Evolutionary conservation across 2,329 filamentous ascomycete species (phyloP).

Genomic region (Tolypocladium paradoxum): DNA sequence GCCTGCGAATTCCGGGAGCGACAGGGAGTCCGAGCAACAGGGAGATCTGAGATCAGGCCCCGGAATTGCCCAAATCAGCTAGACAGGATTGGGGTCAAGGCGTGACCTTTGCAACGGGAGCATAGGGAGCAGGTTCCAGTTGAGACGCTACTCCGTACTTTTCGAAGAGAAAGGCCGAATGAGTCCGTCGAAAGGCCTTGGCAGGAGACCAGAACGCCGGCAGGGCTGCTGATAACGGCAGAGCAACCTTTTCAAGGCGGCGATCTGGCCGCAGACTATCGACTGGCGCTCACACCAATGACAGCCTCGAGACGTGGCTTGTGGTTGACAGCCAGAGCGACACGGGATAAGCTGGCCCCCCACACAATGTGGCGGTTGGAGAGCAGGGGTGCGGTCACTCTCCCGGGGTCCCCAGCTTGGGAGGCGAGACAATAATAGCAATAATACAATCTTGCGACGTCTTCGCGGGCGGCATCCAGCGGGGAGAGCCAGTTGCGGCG

Average conservation of each 20-base stretch:
- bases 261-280: constrained; percentile 9
- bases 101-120: not conserved
- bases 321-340: not conserved
- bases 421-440: not conserved
- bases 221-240: not conserved
- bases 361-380: constrained; percentile 2
- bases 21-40: constrained; percentile 17
- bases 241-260: not conserved
- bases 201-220: not conserved
- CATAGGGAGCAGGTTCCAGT: not conserved
- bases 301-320: constrained; percentile 2
- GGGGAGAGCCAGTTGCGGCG: not conserved
- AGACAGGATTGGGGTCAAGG: constrained; percentile 3
- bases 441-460: not conserved
- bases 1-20: constrained; percentile 3
- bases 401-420: constrained; percentile 6
- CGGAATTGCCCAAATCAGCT: constrained; percentile 19
- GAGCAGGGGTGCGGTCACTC: not conserved
- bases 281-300: constrained; percentile 1
- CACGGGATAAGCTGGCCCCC: not conserved
- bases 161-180: not conserved
- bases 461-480: not conserved
- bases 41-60: constrained; percentile 24
- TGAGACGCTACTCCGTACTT: not conserved
- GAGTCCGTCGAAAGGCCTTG: not conserved